Evolutionary conservation across 1,284 basidiomycete genomes (phyloP), one percentile per base, ranked within the genome.

Genomic region (Bondarzewia mesenterica): DNA sequence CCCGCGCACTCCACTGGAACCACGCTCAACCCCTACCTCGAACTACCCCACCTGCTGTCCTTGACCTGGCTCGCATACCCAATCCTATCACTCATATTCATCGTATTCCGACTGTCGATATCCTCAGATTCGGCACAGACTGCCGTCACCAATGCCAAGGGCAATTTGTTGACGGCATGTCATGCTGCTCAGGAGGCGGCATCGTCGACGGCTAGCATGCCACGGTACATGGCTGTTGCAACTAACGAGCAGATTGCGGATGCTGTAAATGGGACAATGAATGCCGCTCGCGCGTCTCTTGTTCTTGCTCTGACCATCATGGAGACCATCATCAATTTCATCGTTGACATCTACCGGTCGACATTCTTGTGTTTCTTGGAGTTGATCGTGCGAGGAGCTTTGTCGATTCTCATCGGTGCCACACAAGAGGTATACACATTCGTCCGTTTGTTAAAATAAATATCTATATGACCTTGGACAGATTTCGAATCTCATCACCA

Each of bases 291-390:
- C 22, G 78, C 71, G 5, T 77, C 82, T 4, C 74, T 94, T 47
- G 70, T 89, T 27, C 70, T 90, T 36, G 70, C 85, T 3, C 70
- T 95, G 50, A 93, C 85, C 0, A 72, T 83, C 37, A 85, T 95
- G 77, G 87, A 94, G 61, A 81, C 74, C 1, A 81, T 95, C 57
- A 85, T 95, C 65, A 88, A 90, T 57, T 98, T 97, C 66, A 78
- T 96, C 51, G 80, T 97, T 57, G 87, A 93, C 66, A 80, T 86
- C 47, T 99, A 97, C 63, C 83, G 92, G 35, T 92, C 89, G 4
- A 85, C 93, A 1, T 83, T 96, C 57, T 73, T 97, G 44, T 98
- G 94, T 67, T 92, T 95, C 54, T 70, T 97, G 54, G 91, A 97
- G 68, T 74, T 98, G 42, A 80, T 91, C 12, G 84, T 99, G 2